Evolutionary conservation across 2,329 filamentous ascomycete species (phyloP), one percentile per base, ranked within the genome.

Genomic region (Fusarium neocosmosporiellum): DNA sequence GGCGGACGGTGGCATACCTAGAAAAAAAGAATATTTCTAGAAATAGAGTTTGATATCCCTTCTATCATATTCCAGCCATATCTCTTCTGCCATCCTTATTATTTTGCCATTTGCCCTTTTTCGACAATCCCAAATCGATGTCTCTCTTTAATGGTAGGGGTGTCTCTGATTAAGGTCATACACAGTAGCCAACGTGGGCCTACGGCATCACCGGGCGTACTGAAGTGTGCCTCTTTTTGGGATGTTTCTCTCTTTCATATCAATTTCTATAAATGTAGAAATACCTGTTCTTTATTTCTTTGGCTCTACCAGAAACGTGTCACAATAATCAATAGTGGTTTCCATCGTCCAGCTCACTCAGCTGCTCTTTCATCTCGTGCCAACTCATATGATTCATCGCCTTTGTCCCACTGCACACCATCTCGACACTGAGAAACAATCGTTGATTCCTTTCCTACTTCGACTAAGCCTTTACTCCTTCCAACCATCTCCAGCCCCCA

Each of bases 401-500:
- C 2, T 20, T 39, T 39, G 7, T 20, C 20, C 14, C 13, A 2
- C 7, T 43, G 20, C 20, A 43, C 13, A 22, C 22, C 20, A 8
- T 9, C 13, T 22, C 39, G 2, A 8, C 41, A 46, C 6, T 2
- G 14, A 27, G 5, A 5, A 48, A 1, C 3, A 48, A 7, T 29
- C 24, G 9, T 29, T 18, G 24, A 13, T 29, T n/a, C 24, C 8
- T 6, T 48, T 48, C 43, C 5, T 27, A 46, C 43, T 48, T 2
- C 8, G 29, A 3, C 11, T 2, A 43, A 43, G 1, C 22, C 6
- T 8, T 59, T 68, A 78, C 39, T 74, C 78, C 46, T 77, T 77
- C 84, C 84, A 86, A 1, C 82, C 84, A 64, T 86, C 84, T 2
- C 83, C 84, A 48, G 82, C 85, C 20, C 84, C 83, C 0, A 79